phyloP scores from a whole-genome alignment of 2,329 filamentous ascomycete genomes.

The Thielaviopsis musarum region DNA sequence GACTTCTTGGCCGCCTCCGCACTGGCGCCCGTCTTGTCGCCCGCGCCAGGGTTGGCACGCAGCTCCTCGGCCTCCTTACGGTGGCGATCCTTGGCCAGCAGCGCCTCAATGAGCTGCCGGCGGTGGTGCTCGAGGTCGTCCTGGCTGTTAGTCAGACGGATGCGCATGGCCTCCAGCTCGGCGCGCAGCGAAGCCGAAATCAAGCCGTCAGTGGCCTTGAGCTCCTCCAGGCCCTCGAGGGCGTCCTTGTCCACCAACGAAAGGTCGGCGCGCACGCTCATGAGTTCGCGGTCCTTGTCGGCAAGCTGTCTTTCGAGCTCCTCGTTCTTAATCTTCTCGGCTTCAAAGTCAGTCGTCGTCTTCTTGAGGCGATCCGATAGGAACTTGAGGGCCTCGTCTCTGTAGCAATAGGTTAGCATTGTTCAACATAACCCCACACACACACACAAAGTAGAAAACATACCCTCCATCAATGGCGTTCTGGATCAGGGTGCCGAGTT shows the following conservation, averaged over 20 bases:
- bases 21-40: conserved; percentile 18
- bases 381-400: conserved; percentile 18
- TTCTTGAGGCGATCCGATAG: conserved; percentile 24
- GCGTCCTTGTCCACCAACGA: conserved; percentile 37
- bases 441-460: conserved; percentile 24
- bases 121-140: conserved; percentile 40
- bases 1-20: conserved; percentile 25
- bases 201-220: conserved; percentile 42
- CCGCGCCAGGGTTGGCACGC: conserved; percentile 19
- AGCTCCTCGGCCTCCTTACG: conserved; percentile 35
- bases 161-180: conserved; percentile 39
- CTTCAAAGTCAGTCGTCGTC: conserved; percentile 29
- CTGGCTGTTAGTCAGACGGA: conserved; percentile 30
- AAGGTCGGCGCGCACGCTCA: conserved; percentile 35
- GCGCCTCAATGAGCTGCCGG: conserved; percentile 40
- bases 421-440: no score
- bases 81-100: conserved; percentile 43
- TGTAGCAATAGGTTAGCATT: conserved; percentile 3
- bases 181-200: conserved; percentile 40
- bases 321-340: conserved; percentile 24
- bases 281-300: conserved; percentile 38
- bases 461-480: conserved; percentile 38
- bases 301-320: conserved; percentile 31
- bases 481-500: conserved; percentile 36
- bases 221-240: conserved; percentile 35